Evolutionary conservation across 2,329 filamentous ascomycete genomes (phyloP), one percentile per base, ranked within the genome.

Genomic region (Chalaropsis ovoidea): DNA sequence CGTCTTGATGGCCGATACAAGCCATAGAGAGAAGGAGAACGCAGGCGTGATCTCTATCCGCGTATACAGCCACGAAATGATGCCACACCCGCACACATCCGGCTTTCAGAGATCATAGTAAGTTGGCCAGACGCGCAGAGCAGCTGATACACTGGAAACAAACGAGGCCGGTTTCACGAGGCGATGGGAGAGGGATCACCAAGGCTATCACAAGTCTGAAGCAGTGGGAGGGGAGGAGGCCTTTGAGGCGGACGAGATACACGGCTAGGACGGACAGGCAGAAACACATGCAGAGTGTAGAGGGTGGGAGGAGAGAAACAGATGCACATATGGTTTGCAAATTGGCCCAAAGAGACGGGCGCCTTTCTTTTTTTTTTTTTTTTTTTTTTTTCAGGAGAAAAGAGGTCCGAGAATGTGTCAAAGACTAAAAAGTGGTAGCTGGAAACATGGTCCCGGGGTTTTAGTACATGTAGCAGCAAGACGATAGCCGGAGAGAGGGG

Each of bases 141-240:
- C 8, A 61, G 22, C 35, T 43, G 60, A 45, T 42, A 42, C 39
- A 22, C n/a, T 62, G 60, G 39, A 42, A 42, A 62, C 60, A 62
- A 35, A 35, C n/a, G 54, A 58, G n/a, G 27, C 54, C 54, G 54
- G 54, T 58, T 58, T 58, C 54, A 58, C 22, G 15, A 10, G 43
- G n/a, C 15, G 43, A n/a, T 47, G 2, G 13, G 43, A n/a, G 43
- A 39, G 31, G 24, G 54, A 58, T 58, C 27, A 58, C 24, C 27
- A n/a, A 17, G 27, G 4, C 54, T 39, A 58, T 31, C 54, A 58
- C 54, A 58, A 58, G 54, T 35, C 54, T 58, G 54, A 58, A 19
- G 54, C 24, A 58, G 8, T 58, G 17, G 31, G 17, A n/a, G 31
- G n/a, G 31, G 39, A 13, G 17, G 6, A 58, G 27, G 27, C 47